Evolutionary conservation across 148 eudicot genomes (phyloP).

Genomic region (Diospyros kaki): DNA sequence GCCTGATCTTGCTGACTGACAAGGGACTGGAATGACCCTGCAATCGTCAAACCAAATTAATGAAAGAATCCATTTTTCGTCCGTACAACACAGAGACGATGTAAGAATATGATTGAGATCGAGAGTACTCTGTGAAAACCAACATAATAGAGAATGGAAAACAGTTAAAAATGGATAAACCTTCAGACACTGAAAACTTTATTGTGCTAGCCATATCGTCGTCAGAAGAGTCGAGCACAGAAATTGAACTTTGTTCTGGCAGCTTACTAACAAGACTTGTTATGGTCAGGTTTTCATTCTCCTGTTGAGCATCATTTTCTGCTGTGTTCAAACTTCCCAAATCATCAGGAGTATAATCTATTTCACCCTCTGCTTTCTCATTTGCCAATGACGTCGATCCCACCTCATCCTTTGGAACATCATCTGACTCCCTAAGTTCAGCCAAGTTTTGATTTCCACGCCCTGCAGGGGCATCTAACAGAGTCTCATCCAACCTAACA

Average conservation of each 20-base stretch:
- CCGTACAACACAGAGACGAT: not conserved
- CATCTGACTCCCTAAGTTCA: slow-evolving; percentile 7
- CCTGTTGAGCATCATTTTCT: slow-evolving; percentile 4
- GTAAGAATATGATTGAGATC: not conserved
- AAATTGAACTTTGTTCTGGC: not conserved
- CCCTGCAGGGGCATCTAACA: slow-evolving; percentile 8
- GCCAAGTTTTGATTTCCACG: not conserved
- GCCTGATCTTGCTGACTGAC: too few species aligned
- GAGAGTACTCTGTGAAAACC: not conserved
- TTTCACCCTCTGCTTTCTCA: slow-evolving; percentile 6
- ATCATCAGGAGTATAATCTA: slow-evolving; percentile 3
- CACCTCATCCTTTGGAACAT: slow-evolving; percentile 4
- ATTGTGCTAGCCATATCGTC: slow-evolving; percentile 5
- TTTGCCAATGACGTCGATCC: slow-evolving; percentile 12
- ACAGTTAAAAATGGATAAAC: not conserved
- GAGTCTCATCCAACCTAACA: slow-evolving; percentile 15
- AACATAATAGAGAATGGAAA: not conserved
- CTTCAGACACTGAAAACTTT: slow-evolving; percentile 5
- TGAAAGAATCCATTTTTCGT: too few species aligned
- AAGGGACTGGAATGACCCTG: too few species aligned
- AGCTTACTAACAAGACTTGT: not conserved
- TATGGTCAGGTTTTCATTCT: not conserved
- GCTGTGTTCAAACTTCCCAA: slow-evolving; percentile 2
- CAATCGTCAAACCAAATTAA: too few species aligned
- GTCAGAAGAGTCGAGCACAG: slow-evolving; percentile 8